Conservation (phyloP, 192 early-diverging fungal genomes). For the Coemansia sp. region DNA sequence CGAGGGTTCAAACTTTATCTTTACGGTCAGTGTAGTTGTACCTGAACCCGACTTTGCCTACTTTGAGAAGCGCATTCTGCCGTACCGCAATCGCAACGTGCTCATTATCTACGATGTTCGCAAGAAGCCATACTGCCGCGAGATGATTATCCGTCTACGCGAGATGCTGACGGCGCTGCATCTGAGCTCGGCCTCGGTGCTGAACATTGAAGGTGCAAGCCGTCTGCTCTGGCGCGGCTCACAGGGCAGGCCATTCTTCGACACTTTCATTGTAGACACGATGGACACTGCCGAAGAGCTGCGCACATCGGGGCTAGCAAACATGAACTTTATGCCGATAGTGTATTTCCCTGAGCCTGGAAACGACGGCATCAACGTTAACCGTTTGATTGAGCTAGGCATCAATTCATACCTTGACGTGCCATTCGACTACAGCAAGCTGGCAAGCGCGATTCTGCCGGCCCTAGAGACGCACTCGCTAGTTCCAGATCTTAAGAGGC, state of each 20-base stretch:
- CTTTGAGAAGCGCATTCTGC: constrained; percentile 51
- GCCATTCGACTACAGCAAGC: constrained; percentile 58
- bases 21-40: constrained; percentile 62
- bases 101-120: constrained; percentile 61
- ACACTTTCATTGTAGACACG: constrained; percentile 67
- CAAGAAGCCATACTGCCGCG: constrained; percentile 32
- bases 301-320: constrained; percentile 41
- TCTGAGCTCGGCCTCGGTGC: constrained; percentile 55
- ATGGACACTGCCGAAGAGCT: constrained; percentile 60
- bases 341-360: constrained; percentile 57
- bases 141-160: constrained; percentile 36
- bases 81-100: constrained; percentile 63
- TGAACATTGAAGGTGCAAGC: constrained; percentile 26
- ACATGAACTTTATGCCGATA: constrained; percentile 68
- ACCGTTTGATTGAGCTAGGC: constrained; percentile 57
- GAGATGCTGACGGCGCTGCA: constrained; percentile 54
- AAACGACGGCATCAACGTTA: constrained; percentile 29
- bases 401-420: constrained; percentile 71
- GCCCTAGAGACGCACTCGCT: constrained; percentile 68
- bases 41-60: constrained; percentile 25
- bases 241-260: constrained; percentile 51
- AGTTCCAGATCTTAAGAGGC: constrained; percentile 59
- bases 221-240: constrained; percentile 39
- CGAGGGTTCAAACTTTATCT: constrained; percentile 75
- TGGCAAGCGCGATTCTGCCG: constrained; percentile 68